phyloP scores from a whole-genome alignment of 495 filamentous ascomycete genomes.

The Massariosphaeria phaeospora region DNA sequence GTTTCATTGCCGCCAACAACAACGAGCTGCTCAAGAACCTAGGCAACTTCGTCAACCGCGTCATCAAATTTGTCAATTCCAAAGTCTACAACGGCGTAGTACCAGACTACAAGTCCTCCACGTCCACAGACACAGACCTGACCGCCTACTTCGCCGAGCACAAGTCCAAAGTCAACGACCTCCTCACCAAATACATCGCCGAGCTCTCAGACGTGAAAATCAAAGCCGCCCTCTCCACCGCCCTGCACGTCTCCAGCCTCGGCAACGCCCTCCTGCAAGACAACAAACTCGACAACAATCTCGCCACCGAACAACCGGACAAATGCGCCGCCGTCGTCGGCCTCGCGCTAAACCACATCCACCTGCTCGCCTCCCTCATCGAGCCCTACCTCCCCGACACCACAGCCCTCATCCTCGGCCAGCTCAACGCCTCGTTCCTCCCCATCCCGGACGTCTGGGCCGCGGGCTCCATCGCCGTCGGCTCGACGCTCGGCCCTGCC shows the following conservation, averaged over 20 bases:
- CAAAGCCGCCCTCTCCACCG: slow-evolving; percentile 63
- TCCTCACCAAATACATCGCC: slow-evolving; percentile 63
- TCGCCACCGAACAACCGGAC: slow-evolving; percentile 65
- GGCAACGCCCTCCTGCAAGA: slow-evolving; percentile 82
- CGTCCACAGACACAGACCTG: no score
- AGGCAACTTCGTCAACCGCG: slow-evolving; percentile 89
- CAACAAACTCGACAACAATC: slow-evolving; percentile 76
- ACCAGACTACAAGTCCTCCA: slow-evolving; percentile 60
- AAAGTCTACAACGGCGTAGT: slow-evolving; percentile 62
- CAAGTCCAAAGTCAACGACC: slow-evolving; percentile 55
- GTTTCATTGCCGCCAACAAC: slow-evolving; percentile 84
- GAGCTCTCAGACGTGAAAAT: slow-evolving; percentile 72
- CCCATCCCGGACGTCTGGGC: slow-evolving; percentile 70
- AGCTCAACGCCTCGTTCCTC: slow-evolving; percentile 61
- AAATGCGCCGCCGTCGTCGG: slow-evolving; percentile 72
- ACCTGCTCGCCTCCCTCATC: slow-evolving; percentile 70
- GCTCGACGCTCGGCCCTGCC: slow-evolving; percentile 78
- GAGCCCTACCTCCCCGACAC: slow-evolving; percentile 57
- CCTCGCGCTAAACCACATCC: slow-evolving; percentile 68
- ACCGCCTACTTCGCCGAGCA: slow-evolving; percentile 49
- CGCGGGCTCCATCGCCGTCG: slow-evolving; percentile 55
- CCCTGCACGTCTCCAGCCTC: slow-evolving; percentile 63
- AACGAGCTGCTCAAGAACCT: slow-evolving; percentile 84
- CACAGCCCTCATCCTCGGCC: slow-evolving; percentile 64
- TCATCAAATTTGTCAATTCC: slow-evolving; percentile 84